phyloP scores from a whole-genome alignment of 176 grass and related monocot genomes.

The Coix lacrymajobi region DNA sequence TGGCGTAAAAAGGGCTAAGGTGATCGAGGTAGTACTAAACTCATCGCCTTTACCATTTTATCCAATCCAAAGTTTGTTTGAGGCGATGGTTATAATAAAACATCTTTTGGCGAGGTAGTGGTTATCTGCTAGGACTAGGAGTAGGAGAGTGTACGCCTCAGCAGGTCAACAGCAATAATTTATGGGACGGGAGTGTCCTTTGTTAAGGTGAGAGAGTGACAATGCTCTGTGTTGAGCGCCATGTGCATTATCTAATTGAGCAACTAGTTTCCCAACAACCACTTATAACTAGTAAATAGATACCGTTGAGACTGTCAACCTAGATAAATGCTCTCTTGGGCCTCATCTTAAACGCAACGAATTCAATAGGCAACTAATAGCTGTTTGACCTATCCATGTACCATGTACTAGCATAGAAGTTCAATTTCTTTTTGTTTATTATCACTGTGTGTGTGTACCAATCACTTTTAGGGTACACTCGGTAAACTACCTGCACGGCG shows the following conservation, averaged over 20 bases:
- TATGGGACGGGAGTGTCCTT: constrained; percentile 5
- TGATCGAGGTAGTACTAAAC: neutral
- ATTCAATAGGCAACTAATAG: neutral
- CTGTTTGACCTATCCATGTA: neutral
- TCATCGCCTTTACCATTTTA: neutral
- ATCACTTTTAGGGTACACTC: neutral
- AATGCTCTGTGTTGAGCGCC: constrained; percentile 8
- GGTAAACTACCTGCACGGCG: neutral
- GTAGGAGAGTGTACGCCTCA: neutral
- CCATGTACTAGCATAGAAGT: neutral
- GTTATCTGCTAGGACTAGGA: neutral
- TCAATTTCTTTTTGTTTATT: neutral
- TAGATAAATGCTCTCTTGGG: neutral
- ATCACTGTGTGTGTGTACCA: neutral
- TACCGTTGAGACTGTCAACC: neutral
- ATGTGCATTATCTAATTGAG: constrained; percentile 27
- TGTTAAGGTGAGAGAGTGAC: neutral
- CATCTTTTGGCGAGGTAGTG: neutral
- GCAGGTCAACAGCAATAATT: constrained; percentile 7
- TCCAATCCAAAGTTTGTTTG: neutral
- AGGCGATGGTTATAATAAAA: neutral
- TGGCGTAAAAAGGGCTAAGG: neutral
- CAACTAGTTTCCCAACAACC: neutral
- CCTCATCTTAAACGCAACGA: neutral
- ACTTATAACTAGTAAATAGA: neutral